Percentiles rank a stretch among this genome's conserved stretches.
Conservation (phyloP, 345 rosid species). For the Ceriops tagal region DNA sequence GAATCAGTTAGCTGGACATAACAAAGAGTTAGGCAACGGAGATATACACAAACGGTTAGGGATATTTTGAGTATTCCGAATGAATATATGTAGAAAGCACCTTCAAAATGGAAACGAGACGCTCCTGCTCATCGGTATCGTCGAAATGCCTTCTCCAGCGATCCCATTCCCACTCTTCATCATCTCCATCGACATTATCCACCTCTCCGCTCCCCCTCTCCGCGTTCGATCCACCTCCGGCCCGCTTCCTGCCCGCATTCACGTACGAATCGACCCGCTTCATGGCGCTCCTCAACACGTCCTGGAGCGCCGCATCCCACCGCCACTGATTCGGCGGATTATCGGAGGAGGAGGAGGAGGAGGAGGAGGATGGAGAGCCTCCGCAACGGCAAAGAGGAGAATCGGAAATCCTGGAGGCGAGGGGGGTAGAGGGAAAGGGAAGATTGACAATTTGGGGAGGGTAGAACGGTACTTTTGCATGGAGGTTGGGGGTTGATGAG, state of each 20-base stretch:
- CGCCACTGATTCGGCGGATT: constrained; percentile 24
- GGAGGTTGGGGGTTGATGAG: constrained; percentile 20
- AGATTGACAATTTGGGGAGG: constrained; percentile 26
- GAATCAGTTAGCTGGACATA: too few species aligned
- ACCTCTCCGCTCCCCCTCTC: background rate
- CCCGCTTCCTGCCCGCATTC: constrained; percentile 28
- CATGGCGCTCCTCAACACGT: constrained; percentile 44
- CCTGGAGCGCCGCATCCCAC: constrained; percentile 62
- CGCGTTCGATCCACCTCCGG: background rate
- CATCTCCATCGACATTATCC: constrained; percentile 13
- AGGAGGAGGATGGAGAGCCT: constrained; percentile 5
- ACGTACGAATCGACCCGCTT: constrained; percentile 52
- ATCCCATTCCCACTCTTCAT: constrained; percentile 79
- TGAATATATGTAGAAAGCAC: constrained; percentile 25
- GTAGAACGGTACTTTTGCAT: constrained; percentile 36
- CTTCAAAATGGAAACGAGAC: constrained; percentile 69
- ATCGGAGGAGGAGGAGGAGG: constrained; percentile 35
- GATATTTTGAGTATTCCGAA: background rate
- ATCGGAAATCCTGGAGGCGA: constrained; percentile 26
- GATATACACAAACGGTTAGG: background rate
- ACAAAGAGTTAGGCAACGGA: too few species aligned
- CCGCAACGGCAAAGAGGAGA: constrained; percentile 50
- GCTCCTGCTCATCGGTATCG: constrained; percentile 72
- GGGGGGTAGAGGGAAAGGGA: background rate
- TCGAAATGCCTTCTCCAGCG: constrained; percentile 85